A percentile compares a stretch with the other conserved stretches of the same genome.
phyloP scores from a whole-genome alignment of 2,329 filamentous ascomycete genomes.

The Pyrenophora teres region DNA sequence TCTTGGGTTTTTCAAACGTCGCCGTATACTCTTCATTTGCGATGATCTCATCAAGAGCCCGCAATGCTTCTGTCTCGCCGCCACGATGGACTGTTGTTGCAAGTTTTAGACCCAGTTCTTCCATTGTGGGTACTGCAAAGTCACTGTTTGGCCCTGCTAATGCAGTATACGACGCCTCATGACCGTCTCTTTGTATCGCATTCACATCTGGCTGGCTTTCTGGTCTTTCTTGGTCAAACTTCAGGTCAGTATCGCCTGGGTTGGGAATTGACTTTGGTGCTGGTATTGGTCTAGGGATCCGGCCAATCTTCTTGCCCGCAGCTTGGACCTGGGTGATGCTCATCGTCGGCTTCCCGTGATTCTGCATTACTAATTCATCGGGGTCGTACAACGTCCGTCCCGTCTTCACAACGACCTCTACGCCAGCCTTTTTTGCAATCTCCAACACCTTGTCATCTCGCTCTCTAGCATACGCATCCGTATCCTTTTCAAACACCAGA shows the following conservation, averaged over 20 bases:
- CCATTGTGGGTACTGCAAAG: slow-evolving; percentile 71
- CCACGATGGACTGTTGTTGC: slow-evolving; percentile 71
- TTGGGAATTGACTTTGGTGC: slow-evolving; percentile 65
- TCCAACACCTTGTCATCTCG: slow-evolving; percentile 64
- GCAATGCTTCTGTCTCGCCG: slow-evolving; percentile 69
- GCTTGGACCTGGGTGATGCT: slow-evolving; percentile 68
- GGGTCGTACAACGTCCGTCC: slow-evolving; percentile 76
- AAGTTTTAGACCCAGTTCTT: slow-evolving; percentile 66
- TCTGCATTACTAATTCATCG: slow-evolving; percentile 68
- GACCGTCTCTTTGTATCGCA: slow-evolving; percentile 56
- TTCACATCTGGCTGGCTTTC: slow-evolving; percentile 64
- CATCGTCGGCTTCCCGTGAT: slow-evolving; percentile 75
- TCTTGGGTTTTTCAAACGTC: slow-evolving; percentile 76
- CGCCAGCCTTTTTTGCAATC: slow-evolving; percentile 67
- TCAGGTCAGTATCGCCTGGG: slow-evolving; percentile 65
- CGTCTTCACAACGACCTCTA: slow-evolving; percentile 66
- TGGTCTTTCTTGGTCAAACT: slow-evolving; percentile 62
- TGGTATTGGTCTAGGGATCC: slow-evolving; percentile 65
- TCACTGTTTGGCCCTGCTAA: slow-evolving; percentile 70
- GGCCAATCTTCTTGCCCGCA: slow-evolving; percentile 65
- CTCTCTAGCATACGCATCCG: slow-evolving; percentile 71
- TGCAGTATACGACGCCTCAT: slow-evolving; percentile 62
- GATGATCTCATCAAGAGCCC: slow-evolving; percentile 63
- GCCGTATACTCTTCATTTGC: slow-evolving; percentile 68
- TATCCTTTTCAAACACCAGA: slow-evolving; percentile 79